A percentile compares a stretch with the other conserved stretches of the same genome.
phyloP scores from a whole-genome alignment of 805 yeast species.

The Candida sanyiensis region DNA sequence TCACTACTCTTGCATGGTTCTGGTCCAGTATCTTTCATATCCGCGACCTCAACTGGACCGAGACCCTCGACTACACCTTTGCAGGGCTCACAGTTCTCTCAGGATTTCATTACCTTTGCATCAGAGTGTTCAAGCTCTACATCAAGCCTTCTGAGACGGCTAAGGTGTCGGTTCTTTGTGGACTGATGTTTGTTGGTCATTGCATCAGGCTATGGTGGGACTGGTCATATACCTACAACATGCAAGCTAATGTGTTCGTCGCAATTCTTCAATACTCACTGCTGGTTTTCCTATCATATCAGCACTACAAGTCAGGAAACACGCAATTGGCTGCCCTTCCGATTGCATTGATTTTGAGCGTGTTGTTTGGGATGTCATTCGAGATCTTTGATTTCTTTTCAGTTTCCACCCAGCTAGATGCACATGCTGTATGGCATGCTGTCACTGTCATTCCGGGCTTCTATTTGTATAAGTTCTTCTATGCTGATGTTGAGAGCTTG shows the following conservation, averaged over 20 bases:
- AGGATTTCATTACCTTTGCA: conserved; percentile 66
- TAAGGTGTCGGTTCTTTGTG: conserved; percentile 37
- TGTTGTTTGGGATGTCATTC: conserved; percentile 74
- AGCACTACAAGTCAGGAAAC: conserved; percentile 24
- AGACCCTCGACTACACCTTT: conserved; percentile 82
- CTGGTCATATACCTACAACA: conserved; percentile 92
- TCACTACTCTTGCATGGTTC: conserved; percentile 84
- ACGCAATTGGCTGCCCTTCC: conserved; percentile 39
- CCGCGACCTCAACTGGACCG: conserved; percentile 78
- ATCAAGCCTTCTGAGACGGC: conserved; percentile 30
- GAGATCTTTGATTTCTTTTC: conserved; percentile 90
- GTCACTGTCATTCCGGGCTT: conserved; percentile 79
- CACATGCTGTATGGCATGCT: conserved; percentile 92
- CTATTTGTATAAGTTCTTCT: conserved; percentile 61
- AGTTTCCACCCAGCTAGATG: conserved; percentile 64
- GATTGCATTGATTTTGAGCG: conserved; percentile 42
- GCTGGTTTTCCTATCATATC: conserved; percentile 27
- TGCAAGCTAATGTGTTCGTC: conserved; percentile 78
- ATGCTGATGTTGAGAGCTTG: conserved; percentile 41
- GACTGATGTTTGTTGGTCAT: conserved; percentile 55
- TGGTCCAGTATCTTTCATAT: conserved; percentile 82
- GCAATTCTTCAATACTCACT: conserved; percentile 69
- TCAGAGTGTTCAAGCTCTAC: conserved; percentile 59
- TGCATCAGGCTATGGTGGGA: conserved; percentile 56
- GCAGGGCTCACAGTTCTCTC: conserved; percentile 85